Evolutionary conservation across 2,329 filamentous ascomycete genomes (phyloP), one percentile per base, ranked within the genome.

Genomic region (Trichoderma asperellum): DNA sequence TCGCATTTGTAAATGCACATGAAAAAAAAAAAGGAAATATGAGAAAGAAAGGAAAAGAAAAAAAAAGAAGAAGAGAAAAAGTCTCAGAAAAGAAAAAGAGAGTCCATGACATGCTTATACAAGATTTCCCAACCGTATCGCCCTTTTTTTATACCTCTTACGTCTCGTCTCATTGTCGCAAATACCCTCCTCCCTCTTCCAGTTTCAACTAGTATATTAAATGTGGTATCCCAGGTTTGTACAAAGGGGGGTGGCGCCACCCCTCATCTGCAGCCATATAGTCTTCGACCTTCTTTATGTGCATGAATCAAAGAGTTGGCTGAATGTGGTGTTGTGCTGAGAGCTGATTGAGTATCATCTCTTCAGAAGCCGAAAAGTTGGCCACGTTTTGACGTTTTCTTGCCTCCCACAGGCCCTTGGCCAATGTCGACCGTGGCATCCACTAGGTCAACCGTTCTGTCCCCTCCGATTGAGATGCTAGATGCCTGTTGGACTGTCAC

Each of bases 381-480:
- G 62, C 71, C 58, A 2, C 75, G 73, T 59, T 75, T 77, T 4
- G 68, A 56, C 21, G 34, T 32, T 35, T 71, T 70, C 18, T 71
- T 71, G 27, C 75, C 71, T 58, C 78, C 79, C 43, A 79, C 66
- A 3, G 73, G 69, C 5, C 75, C 75, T 8, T 74, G 73, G 11
- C 77, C 79, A 14, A 81, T 71, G 63, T 84, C 79, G 47, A 87
- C 75, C 24, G 76, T 77, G 29, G 85, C 81, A 68, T 82, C 79
- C 21, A 88, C 80, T 65, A 89, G 75, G 73, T 89, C 82, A 68
- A 88, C 80, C 40, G 81, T 83, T 73, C 83, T 84, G 27, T 79
- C 76, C 43, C 78, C 78, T 10, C 83, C 82, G 35, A 86, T 76
- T 7, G 78, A 78, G 35, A 86, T 70, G 68, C 80, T 83, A 24